These are phyloP conservation scores for Coffea canephora DNA, from an alignment of 257 asterid species.

Conservation along the genomic window DNA sequence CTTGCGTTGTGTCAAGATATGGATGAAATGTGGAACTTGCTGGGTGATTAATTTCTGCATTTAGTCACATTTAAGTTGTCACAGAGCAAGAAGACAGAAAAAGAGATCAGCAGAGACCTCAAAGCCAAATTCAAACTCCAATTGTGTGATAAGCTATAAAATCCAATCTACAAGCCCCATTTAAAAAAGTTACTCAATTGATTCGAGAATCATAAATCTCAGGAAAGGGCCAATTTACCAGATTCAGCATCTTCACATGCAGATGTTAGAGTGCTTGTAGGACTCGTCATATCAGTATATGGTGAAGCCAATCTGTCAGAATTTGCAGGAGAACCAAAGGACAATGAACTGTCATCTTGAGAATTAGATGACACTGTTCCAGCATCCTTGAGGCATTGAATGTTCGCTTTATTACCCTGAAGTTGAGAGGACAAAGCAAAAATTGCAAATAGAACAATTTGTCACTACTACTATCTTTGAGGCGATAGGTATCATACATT, in stretches of 20 bases:
- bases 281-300: conserved; percentile 54
- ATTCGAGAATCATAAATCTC: neutral
- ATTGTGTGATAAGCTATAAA: neutral
- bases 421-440: conserved; percentile 4
- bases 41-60: conserved; percentile 65
- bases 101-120: neutral
- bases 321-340: conserved; percentile 54
- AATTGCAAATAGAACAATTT: neutral
- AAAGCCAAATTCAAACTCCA: neutral
- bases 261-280: conserved; percentile 80
- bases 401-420: conserved; percentile 76
- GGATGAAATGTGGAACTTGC: conserved; percentile 53
- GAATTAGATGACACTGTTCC: conserved; percentile 47
- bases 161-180: neutral
- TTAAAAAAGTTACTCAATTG: neutral
- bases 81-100: conserved; percentile 22
- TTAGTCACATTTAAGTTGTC: conserved; percentile 21
- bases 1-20: conserved; percentile 51
- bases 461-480: neutral
- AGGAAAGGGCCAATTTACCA: conserved; percentile 41
- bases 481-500: neutral
- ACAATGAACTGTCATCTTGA: conserved; percentile 58
- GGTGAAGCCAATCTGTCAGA: conserved; percentile 32
- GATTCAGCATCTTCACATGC: conserved; percentile 85
- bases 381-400: conserved; percentile 44